Percentiles rank a stretch among this genome's conserved stretches.
Evolutionary conservation across 2,329 filamentous ascomycete genomes (phyloP).

Genomic region (Mycogone perniciosa): DNA sequence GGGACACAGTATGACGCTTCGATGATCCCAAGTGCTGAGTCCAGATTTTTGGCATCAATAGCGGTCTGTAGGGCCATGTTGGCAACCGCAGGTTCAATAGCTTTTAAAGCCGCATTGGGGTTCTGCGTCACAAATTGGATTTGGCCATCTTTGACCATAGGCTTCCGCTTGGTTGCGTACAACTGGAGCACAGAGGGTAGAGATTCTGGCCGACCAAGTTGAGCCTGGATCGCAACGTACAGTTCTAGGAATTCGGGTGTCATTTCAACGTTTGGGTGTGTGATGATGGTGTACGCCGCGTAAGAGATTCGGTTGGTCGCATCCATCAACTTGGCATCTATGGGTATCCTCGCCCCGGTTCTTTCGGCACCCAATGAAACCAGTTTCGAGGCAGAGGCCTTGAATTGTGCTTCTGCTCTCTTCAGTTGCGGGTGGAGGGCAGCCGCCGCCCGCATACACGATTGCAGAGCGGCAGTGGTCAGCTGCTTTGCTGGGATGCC

Average conservation of each 20-base stretch:
- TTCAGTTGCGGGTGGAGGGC: constrained; percentile 36
- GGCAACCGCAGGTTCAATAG: constrained; percentile 65
- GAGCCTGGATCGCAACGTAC: constrained; percentile 72
- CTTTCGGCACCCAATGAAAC: constrained; percentile 38
- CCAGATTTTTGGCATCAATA: constrained; percentile 70
- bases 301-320: constrained; percentile 48
- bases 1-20: constrained; percentile 61
- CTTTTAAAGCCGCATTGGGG: constrained; percentile 62
- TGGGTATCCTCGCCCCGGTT: constrained; percentile 24
- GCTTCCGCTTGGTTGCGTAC: constrained; percentile 76
- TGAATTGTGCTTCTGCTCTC: constrained; percentile 32
- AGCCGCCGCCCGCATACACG: constrained; percentile 40
- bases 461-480: constrained; percentile 38
- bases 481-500: constrained; percentile 40
- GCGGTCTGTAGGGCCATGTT: constrained; percentile 71
- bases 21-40: constrained; percentile 69
- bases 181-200: constrained; percentile 75
- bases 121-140: constrained; percentile 57
- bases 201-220: constrained; percentile 65
- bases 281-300: constrained; percentile 62
- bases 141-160: constrained; percentile 52
- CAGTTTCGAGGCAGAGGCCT: constrained; percentile 48
- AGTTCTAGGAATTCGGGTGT: constrained; percentile 62
- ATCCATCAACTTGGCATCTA: constrained; percentile 33
- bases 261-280: constrained; percentile 73